Evolutionary conservation across 192 early-diverging fungal species (phyloP), one percentile per base, ranked within the genome.

Genomic region (Coemansia sp.): DNA sequence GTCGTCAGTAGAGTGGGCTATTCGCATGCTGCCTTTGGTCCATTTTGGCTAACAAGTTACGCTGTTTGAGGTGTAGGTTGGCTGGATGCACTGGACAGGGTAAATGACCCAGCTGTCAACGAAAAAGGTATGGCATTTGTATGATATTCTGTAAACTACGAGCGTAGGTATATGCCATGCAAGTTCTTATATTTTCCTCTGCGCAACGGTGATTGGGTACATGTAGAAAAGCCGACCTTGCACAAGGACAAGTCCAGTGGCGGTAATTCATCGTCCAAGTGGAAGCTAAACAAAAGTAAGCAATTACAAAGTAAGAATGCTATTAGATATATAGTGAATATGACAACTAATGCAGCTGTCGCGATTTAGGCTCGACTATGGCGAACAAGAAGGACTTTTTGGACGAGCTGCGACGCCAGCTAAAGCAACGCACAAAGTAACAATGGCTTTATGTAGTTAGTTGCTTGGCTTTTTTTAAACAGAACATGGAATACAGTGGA

Each of bases 321-420:
- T 29, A 21, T 17, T 48, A 10, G 27, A 11, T 42, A 39, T n/a
- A n/a, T 4, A 19, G 5, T 19, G 11, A 36, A n/a, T 60, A 27
- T 40, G 13, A n/a, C 4, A 29, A 19, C 31, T 27, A 45, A 60
- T 21, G n/a, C 62, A 56, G 5, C 4, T 54, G 17, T 61, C 59
- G 24, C 7, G 16, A 8, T 14, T 54, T 76, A 73, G 70, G 64
- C 35, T 82, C 79, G 63, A 74, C 79, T 1, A 82, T 82, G 79
- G 79, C 74, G 11, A 77, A 74, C 68, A 68, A 82, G 44, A 82
- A 74, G 45, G 75, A 82, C 63, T 75, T 82, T 74, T 40, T 82
- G 64, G 67, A 63, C 17, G 79, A 82, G 66, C 33, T 82, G 48
- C 79, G 79, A 13, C 79, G 66, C 33, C 79, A 82, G 59, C 50